A percentile compares a stretch with the other conserved stretches of the same genome.
phyloP scores from a whole-genome alignment of 345 rosid genomes.

The Melaleuca alternifolia region DNA sequence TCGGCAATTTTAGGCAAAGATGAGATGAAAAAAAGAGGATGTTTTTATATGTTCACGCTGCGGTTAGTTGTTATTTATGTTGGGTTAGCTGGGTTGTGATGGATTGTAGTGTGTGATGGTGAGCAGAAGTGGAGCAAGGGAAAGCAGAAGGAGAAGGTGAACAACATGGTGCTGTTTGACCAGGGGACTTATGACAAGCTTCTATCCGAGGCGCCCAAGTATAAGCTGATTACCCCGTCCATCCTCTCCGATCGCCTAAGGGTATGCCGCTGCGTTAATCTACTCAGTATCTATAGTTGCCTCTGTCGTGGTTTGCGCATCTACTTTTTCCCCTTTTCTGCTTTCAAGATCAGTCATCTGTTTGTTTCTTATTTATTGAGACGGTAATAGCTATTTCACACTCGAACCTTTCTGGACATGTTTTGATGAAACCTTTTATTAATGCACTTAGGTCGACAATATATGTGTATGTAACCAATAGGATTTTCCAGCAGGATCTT shows the following conservation, averaged over 20 bases:
- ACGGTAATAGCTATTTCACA: not conserved
- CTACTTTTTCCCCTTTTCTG: not conserved
- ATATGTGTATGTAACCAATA: not conserved
- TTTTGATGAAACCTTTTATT: not conserved
- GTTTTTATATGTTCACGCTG: too few species aligned
- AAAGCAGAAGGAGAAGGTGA: constrained; percentile 50
- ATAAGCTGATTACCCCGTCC: constrained; percentile 33
- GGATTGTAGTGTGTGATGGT: not conserved
- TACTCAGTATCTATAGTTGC: too few species aligned
- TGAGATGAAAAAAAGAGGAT: not conserved
- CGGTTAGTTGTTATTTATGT: not conserved
- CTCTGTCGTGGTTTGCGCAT: not conserved
- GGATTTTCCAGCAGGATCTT: not conserved
- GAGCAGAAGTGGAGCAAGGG: constrained; percentile 44
- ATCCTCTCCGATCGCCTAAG: constrained; percentile 33
- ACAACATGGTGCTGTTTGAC: constrained; percentile 46
- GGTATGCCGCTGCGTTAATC: constrained; percentile 5
- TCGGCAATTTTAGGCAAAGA: not conserved
- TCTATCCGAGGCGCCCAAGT: constrained; percentile 30
- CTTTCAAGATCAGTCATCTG: not conserved
- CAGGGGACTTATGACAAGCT: constrained; percentile 43
- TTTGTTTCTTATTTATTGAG: not conserved
- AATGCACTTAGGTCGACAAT: not conserved
- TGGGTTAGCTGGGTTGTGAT: not conserved
- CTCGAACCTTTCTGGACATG: not conserved